A percentile compares a stretch with the other conserved stretches of the same genome.
Conservation (phyloP, 108 stramenopile genomes). For the Mayamaea pseudoterrestris region DNA sequence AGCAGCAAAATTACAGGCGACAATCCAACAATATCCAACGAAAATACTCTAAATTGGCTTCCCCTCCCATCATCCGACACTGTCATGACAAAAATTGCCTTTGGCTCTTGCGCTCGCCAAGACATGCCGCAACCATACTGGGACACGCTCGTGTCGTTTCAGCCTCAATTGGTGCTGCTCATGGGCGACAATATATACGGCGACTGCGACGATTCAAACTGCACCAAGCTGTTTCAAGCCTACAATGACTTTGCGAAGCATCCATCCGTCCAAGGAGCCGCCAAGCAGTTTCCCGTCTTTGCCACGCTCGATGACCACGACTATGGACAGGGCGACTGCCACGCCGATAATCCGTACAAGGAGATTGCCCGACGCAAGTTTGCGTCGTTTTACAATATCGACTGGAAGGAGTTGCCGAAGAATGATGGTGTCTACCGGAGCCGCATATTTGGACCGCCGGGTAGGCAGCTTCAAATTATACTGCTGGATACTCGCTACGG, state of each 20-base stretch:
- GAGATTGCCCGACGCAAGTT: constrained; percentile 11
- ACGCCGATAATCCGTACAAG: constrained; percentile 15
- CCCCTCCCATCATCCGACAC: constrained; percentile 1
- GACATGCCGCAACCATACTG: constrained; percentile 12
- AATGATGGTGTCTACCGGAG: constrained; percentile 8
- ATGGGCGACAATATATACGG: constrained; percentile 22
- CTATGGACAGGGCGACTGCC: constrained; percentile 7
- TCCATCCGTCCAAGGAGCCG: constrained; percentile 12
- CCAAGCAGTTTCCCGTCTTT: neutral
- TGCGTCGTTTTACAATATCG: constrained; percentile 10
- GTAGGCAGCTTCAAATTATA: constrained; percentile 9
- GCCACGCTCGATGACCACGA: constrained; percentile 19
- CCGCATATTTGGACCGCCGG: constrained; percentile 2
- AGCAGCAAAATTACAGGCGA: no score
- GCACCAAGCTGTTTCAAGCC: constrained; percentile 8
- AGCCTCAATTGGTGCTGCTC: constrained; percentile 12
- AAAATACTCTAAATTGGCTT: constrained; percentile 2
- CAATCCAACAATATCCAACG: no score
- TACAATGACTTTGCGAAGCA: constrained; percentile 10
- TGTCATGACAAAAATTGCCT: constrained; percentile 4
- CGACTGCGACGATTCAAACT: constrained; percentile 3
- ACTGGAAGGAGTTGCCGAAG: constrained; percentile 2
- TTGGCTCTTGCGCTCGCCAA: constrained; percentile 9
- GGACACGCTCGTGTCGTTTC: constrained; percentile 6
- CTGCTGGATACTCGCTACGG: constrained; percentile 15